phyloP scores from a whole-genome alignment of 1,284 basidiomycete genomes.

The Polyporus tsugae region DNA sequence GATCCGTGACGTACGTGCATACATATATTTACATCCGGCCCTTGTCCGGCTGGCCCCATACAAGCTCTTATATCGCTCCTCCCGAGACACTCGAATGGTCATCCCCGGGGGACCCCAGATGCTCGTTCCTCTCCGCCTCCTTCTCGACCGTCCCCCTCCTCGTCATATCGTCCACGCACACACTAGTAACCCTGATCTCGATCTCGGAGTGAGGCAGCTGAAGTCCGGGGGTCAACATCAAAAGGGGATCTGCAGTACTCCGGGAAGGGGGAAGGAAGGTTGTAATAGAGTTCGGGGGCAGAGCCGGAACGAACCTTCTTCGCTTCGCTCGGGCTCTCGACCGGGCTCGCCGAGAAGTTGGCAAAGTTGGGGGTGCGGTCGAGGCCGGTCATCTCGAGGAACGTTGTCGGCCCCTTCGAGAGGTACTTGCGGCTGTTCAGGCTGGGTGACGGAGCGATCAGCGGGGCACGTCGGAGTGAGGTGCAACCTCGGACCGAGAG shows the following conservation, averaged over 20 bases:
- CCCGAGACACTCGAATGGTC: background rate
- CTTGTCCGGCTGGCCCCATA: background rate
- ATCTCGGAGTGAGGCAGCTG: background rate
- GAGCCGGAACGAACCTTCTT: background rate
- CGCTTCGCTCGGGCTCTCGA: background rate
- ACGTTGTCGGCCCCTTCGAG: background rate
- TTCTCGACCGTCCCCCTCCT: background rate
- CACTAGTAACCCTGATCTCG: background rate
- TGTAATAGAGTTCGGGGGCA: background rate
- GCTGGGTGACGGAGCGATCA: background rate
- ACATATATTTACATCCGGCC: background rate
- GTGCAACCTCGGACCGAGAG: background rate
- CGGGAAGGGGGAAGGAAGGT: background rate
- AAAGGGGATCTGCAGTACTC: background rate
- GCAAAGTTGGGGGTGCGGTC: slow-evolving; percentile 1
- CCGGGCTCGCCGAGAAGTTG: background rate
- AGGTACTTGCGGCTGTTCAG: slow-evolving; percentile 1
- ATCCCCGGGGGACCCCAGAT: background rate
- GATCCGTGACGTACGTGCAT: background rate
- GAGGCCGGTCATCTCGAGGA: slow-evolving; percentile 6
- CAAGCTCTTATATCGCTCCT: background rate
- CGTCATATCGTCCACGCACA: background rate
- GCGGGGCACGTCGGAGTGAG: background rate
- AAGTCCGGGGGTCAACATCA: background rate
- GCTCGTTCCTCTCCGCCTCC: background rate